Percentiles rank a stretch among this genome's conserved stretches.
phyloP scores from a whole-genome alignment of 768 basidiomycete species.

The Lactifluus echinatus region DNA sequence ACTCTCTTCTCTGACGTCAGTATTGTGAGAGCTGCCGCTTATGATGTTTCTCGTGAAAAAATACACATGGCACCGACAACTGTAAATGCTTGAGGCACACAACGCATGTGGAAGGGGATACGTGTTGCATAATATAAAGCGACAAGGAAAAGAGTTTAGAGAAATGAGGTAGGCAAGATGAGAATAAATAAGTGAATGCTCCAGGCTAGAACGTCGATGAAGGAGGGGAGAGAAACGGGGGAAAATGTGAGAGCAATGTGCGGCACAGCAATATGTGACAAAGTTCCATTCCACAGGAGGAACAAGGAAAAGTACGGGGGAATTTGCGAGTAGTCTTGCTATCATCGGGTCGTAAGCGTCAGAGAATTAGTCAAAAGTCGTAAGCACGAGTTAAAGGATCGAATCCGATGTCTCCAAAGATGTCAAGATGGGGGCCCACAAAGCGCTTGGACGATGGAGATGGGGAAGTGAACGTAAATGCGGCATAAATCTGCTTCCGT shows the following conservation, averaged over 20 bases:
- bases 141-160: neutral
- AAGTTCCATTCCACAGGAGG: conserved; percentile 8
- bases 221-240: neutral
- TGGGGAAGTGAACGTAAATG: conserved; percentile 74
- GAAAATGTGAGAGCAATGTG: conserved; percentile 1
- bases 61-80: neutral
- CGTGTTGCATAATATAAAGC: conserved; percentile 12
- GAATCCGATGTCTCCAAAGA: conserved; percentile 21
- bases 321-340: conserved; percentile 9
- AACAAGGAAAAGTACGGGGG: neutral
- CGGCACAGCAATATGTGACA: conserved; percentile 9
- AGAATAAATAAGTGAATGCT: conserved; percentile 19
- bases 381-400: conserved; percentile 8
- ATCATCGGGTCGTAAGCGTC: conserved; percentile 13
- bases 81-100: conserved; percentile 4
- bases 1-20: neutral
- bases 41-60: neutral
- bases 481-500: conserved; percentile 59
- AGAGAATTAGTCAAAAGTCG: conserved; percentile 4
- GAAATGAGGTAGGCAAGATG: conserved; percentile 8
- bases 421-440: conserved; percentile 24
- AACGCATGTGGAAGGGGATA: neutral
- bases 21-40: neutral
- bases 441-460: conserved; percentile 51
- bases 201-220: conserved; percentile 10